Conservation (phyloP, 805 yeast species). For the Tetrapisispora iriomotensis region DNA sequence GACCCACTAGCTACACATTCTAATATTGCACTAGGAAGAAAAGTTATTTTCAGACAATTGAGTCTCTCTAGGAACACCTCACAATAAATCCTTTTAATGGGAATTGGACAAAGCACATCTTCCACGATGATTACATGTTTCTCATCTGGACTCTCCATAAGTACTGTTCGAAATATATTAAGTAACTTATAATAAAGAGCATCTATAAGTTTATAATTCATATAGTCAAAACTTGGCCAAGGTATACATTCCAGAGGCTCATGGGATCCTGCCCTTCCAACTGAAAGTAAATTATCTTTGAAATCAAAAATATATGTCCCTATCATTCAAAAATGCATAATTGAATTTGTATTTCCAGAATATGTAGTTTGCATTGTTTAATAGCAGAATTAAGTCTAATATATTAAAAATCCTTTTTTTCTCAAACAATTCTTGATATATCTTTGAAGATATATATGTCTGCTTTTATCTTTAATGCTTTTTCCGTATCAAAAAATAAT, state of each 20-base stretch:
- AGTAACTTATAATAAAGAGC: background rate
- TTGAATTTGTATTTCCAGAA: background rate
- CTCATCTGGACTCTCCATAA: background rate
- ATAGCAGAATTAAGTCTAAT: no score
- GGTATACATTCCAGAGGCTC: background rate
- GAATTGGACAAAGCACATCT: conserved; percentile 25
- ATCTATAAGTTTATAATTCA: background rate
- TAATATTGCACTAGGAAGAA: conserved; percentile 30
- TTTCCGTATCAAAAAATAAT: no score
- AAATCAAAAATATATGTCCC: background rate
- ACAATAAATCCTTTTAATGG: conserved; percentile 19
- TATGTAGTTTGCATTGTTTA: background rate
- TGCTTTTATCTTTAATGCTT: no score
- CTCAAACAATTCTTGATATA: no score
- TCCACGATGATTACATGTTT: conserved; percentile 7
- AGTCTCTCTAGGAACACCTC: conserved; percentile 21
- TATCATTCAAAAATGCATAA: conserved; percentile 2
- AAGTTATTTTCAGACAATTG: conserved; percentile 27
- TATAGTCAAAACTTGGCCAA: background rate
- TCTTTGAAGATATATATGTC: no score
- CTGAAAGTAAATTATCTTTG: background rate
- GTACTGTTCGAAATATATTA: background rate
- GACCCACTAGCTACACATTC: conserved; percentile 31
- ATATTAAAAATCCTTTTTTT: no score
- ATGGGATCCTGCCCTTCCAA: background rate